phyloP scores from a whole-genome alignment of 805 yeast species.

The Kregervanrija pseudodelftensis region DNA sequence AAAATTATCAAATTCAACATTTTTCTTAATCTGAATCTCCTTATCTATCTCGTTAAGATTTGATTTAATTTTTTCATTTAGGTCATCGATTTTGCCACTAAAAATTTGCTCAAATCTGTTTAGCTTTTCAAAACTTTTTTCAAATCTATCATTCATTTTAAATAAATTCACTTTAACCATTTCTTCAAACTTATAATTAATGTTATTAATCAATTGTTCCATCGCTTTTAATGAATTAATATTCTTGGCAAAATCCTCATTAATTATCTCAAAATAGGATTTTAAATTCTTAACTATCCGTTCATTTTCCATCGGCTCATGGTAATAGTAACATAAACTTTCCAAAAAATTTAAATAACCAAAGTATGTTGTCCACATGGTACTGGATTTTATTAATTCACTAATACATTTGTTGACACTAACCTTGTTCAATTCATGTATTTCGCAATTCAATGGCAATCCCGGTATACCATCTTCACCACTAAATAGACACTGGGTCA shows the following conservation, averaged over 20 bases:
- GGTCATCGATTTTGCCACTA: too few relatives aligned
- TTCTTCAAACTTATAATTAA: too few relatives aligned
- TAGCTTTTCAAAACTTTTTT: slow-evolving; percentile 2
- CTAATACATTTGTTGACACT: slow-evolving; percentile 10
- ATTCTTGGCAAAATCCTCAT: too few relatives aligned
- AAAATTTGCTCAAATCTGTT: neutral
- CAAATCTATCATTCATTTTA: too few relatives aligned
- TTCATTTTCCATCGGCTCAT: slow-evolving; percentile 2
- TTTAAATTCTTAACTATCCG: neutral
- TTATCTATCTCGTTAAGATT: too few relatives aligned
- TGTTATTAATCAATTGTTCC: too few relatives aligned
- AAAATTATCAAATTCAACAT: too few relatives aligned
- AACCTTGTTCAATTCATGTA: neutral
- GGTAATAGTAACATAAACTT: slow-evolving; percentile 5
- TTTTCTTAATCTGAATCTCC: too few relatives aligned
- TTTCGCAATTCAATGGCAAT: slow-evolving; percentile 1
- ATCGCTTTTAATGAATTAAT: too few relatives aligned
- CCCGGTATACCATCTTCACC: slow-evolving; percentile 1
- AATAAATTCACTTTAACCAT: too few relatives aligned
- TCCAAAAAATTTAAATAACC: slow-evolving; percentile 14
- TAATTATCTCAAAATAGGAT: too few relatives aligned
- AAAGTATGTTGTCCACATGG: slow-evolving; percentile 17
- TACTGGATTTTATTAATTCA: slow-evolving; percentile 1
- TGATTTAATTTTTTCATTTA: too few relatives aligned
- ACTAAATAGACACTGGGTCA: slow-evolving; percentile 13